Conservation (phyloP, 2,329 filamentous ascomycete species). For the Venturia aucupariae region DNA sequence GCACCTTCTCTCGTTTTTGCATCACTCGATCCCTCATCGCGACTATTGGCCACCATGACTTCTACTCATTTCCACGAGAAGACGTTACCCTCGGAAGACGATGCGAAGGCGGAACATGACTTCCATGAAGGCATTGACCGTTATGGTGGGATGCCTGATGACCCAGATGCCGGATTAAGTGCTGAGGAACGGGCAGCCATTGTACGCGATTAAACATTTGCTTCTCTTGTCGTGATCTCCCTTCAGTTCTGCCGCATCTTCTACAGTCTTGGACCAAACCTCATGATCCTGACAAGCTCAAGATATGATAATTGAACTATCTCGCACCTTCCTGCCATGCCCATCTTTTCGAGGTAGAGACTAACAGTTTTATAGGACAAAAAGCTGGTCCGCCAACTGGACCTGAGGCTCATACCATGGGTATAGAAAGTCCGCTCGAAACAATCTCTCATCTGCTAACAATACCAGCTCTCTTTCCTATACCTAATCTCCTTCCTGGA, state of each 20-base stretch:
- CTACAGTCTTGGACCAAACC: background rate
- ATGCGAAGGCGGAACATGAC: background rate
- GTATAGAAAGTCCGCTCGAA: conserved; percentile 15
- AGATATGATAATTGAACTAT: background rate
- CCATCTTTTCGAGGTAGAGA: background rate
- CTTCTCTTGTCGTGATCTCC: background rate
- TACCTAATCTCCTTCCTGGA: conserved; percentile 65
- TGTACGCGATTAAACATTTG: conserved; percentile 37
- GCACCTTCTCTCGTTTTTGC: too few species aligned
- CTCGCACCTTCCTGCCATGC: background rate
- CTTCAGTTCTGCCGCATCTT: background rate
- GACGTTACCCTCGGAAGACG: conserved; percentile 5
- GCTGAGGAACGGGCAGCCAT: conserved; percentile 52
- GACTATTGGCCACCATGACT: background rate
- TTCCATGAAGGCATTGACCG: background rate
- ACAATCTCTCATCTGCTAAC: conserved; percentile 21
- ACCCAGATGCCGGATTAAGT: conserved; percentile 56
- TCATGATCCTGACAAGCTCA: background rate
- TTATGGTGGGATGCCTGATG: conserved; percentile 19
- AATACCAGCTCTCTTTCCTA: conserved; percentile 48
- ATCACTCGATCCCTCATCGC: background rate
- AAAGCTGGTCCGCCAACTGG: conserved; percentile 53
- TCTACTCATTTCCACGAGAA: conserved; percentile 11
- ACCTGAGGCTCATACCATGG: conserved; percentile 53
- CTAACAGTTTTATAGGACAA: conserved; percentile 41